Evolutionary conservation across 73 alveolate genomes (phyloP).

Genomic region (Paramecium primaurelia): DNA sequence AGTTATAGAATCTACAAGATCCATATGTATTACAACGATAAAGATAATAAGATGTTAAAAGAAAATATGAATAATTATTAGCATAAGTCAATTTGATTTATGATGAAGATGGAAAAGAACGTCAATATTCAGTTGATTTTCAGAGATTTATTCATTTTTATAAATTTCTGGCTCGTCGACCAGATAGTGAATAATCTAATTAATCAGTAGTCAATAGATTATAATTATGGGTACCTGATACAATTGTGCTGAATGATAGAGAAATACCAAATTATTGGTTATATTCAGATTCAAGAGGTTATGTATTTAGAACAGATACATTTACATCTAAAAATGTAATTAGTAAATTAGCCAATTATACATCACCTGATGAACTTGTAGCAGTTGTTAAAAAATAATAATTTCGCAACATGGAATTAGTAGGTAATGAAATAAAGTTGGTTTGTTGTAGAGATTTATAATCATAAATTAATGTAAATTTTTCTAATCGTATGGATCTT

Average conservation of each 20-base stretch:
- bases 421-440: constrained; percentile 50
- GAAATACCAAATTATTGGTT: constrained; percentile 88
- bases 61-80: constrained; percentile 48
- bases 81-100: constrained; percentile 10
- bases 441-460: constrained; percentile 58
- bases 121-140: constrained; percentile 15
- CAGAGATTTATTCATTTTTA: constrained; percentile 68
- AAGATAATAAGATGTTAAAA: constrained; percentile 23
- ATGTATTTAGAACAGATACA: constrained; percentile 87
- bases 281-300: constrained; percentile 89
- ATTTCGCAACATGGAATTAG: constrained; percentile 35
- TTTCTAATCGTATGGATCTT: constrained; percentile 39
- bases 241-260: constrained; percentile 87
- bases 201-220: constrained; percentile 45
- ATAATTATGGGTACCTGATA: constrained; percentile 91
- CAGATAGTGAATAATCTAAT: constrained; percentile 66
- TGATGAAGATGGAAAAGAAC: constrained; percentile 49
- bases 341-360: constrained; percentile 73
- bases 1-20: not conserved
- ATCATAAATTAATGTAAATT: not conserved
- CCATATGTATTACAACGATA: not conserved
- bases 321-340: constrained; percentile 72
- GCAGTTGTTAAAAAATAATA: constrained; percentile 67
- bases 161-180: constrained; percentile 87
- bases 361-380: constrained; percentile 75